A percentile compares a stretch with the other conserved stretches of the same genome.
Conservation (phyloP, 257 asterid genomes). For the Catharanthus roseus region DNA sequence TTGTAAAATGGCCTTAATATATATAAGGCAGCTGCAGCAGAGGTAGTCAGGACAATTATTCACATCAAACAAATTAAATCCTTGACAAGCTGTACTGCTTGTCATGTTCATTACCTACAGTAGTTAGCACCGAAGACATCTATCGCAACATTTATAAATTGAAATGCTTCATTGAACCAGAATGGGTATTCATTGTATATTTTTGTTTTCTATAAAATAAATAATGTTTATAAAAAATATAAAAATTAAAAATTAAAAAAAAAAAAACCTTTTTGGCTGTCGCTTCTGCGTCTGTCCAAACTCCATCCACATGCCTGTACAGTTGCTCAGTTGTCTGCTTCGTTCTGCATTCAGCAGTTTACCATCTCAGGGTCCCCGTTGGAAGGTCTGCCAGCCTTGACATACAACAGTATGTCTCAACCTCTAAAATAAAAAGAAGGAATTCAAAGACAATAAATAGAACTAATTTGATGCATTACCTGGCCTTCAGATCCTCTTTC, state of each 20-base stretch:
- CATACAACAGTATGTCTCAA: slow-evolving; percentile 98
- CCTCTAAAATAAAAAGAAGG: slow-evolving; percentile 36
- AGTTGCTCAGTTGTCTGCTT: slow-evolving; percentile 94
- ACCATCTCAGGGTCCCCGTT: slow-evolving; percentile 85
- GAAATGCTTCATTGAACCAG: slow-evolving; percentile 3
- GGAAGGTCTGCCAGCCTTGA: slow-evolving; percentile 94
- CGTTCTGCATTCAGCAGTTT: slow-evolving; percentile 98
- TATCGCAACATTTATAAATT: neutral
- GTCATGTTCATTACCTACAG: neutral
- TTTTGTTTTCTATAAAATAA: no score
- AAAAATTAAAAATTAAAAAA: no score
- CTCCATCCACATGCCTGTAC: slow-evolving; percentile 88
- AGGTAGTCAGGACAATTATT: neutral
- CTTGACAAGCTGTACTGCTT: neutral
- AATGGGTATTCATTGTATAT: neutral
- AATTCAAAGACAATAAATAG: slow-evolving; percentile 17
- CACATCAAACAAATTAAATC: neutral
- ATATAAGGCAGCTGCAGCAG: neutral
- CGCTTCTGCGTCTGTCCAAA: slow-evolving; percentile 82
- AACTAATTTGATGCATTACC: slow-evolving; percentile 37
- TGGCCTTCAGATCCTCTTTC: slow-evolving; percentile 68
- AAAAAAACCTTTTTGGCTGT: slow-evolving; percentile 66
- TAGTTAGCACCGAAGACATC: neutral
- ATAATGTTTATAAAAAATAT: no score
- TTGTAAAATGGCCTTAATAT: neutral